These are phyloP conservation scores for Paramecium octaurelia DNA, from an alignment of 73 alveolate genomes.

Conservation along the genomic window DNA sequence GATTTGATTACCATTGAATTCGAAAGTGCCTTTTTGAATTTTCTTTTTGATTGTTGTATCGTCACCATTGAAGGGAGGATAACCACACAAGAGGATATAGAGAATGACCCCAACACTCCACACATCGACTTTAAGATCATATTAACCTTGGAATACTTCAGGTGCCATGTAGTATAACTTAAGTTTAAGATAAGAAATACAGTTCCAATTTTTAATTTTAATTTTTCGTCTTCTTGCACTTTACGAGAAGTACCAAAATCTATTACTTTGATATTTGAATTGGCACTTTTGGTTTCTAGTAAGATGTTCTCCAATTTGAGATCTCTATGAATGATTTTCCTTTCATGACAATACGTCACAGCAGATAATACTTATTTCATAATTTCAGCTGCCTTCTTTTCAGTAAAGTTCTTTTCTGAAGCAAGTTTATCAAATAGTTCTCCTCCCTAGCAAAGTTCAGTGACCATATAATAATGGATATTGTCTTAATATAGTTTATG, in stretches of 20 bases:
- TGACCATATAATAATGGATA: conserved; percentile 54
- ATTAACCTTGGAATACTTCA: conserved; percentile 75
- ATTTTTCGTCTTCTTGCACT: not conserved
- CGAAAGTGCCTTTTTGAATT: conserved; percentile 19
- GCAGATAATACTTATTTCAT: conserved; percentile 67
- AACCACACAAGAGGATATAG: conserved; percentile 48
- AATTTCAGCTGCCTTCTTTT: conserved; percentile 62
- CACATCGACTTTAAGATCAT: conserved; percentile 84
- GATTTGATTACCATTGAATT: not conserved
- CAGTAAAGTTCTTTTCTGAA: conserved; percentile 56
- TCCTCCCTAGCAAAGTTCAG: conserved; percentile 66
- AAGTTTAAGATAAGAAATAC: not conserved
- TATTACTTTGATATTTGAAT: not conserved
- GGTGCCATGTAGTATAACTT: conserved; percentile 86
- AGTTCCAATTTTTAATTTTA: conserved; percentile 68
- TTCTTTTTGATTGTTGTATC: conserved; percentile 41
- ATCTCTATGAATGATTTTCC: conserved; percentile 68
- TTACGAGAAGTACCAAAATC: conserved; percentile 41
- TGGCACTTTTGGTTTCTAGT: not conserved
- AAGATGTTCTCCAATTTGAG: conserved; percentile 66
- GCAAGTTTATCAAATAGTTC: conserved; percentile 63
- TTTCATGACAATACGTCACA: conserved; percentile 59
- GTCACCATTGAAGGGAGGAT: conserved; percentile 64
- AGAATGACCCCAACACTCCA: conserved; percentile 86
- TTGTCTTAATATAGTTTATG: conserved; percentile 66